phyloP scores from a whole-genome alignment of 495 filamentous ascomycete species.

The Parathielavia appendiculata region DNA sequence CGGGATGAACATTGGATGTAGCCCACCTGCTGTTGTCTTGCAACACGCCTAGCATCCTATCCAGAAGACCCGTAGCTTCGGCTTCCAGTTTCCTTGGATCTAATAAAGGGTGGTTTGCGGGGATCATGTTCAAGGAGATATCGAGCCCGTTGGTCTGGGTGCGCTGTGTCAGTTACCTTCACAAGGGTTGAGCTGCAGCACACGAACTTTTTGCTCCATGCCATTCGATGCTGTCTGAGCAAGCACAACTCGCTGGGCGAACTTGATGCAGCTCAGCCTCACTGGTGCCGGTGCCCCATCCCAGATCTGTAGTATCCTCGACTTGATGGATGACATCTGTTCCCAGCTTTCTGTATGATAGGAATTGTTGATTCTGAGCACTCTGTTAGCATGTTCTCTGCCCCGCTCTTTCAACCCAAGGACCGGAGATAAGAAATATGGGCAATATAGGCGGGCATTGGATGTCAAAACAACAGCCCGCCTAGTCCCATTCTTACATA shows the following conservation, averaged over 20 bases:
- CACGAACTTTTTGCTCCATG: slow-evolving; percentile 74
- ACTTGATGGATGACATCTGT: slow-evolving; percentile 81
- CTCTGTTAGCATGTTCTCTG: slow-evolving; percentile 7
- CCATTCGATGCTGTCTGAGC: slow-evolving; percentile 81
- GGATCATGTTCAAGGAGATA: slow-evolving; percentile 78
- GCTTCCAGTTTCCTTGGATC: slow-evolving; percentile 78
- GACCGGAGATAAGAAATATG: background rate
- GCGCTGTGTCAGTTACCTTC: slow-evolving; percentile 1
- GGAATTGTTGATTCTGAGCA: slow-evolving; percentile 71
- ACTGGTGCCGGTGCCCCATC: slow-evolving; percentile 71
- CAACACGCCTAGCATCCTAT: slow-evolving; percentile 79
- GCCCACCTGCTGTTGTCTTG: slow-evolving; percentile 77
- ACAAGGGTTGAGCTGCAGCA: background rate
- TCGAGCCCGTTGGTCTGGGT: slow-evolving; percentile 77
- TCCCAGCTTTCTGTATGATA: slow-evolving; percentile 79
- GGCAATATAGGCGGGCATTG: background rate
- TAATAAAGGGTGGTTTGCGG: slow-evolving; percentile 71
- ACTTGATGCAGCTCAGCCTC: slow-evolving; percentile 93
- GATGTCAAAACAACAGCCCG: background rate
- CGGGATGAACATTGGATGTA: background rate
- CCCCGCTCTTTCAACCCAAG: background rate
- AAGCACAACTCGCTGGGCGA: slow-evolving; percentile 86
- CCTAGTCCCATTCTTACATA: background rate
- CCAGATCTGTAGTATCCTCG: slow-evolving; percentile 81
- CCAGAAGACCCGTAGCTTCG: slow-evolving; percentile 81